Evolutionary conservation across 495 filamentous ascomycete genomes (phyloP), one percentile per base, ranked within the genome.

Genomic region (Saxophila tyrrhenica): DNA sequence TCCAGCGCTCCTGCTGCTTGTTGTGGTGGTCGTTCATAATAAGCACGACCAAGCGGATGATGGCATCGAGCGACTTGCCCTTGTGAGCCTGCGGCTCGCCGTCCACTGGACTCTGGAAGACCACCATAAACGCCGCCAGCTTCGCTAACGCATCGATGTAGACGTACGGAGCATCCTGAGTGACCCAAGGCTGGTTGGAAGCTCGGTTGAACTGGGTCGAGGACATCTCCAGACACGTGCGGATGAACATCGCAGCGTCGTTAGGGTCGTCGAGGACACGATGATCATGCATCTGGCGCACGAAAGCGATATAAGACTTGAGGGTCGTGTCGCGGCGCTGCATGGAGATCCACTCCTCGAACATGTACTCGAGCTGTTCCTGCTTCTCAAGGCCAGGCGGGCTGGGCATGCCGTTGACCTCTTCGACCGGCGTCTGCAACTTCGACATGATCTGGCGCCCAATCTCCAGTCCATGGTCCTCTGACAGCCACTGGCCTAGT

Each of bases 291-390:
- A 96, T 70, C 65, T 96, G 94, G 48, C 83, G 80, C 38, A 97
- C 79, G 69, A 97, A 99, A 1, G 87, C 79, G 8, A 75, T 69
- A 50, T 79, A 74, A 0, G 84, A 76, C 61, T 84, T 87, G 25
- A 89, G 85, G 11, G 79, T 79, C 0, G 82, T 80, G 56, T 79
- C 77, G 10, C 78, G 75, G 47, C 86, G 84, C 67, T 85, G 89
- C 16, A 97, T 76, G 39, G 83, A 80, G 52, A 89, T 77, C 92
- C 92, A 99, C 66, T 97, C 92, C 10, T 84, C 86, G 65, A 99
- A 95, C 41, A 94, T 76, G 63, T 97, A 97, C 61, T 94, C 85
- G 70, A 95, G 80, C 60, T 95, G 90, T 50, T 91, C 84, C 43
- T 79, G 78, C 61, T 81, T 81, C 15, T 59, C 58, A 10, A 57